Percentiles rank a stretch among this genome's conserved stretches.
Evolutionary conservation across 108 stramenopile genomes (phyloP).

Genomic region (Skeletonema menzelii): DNA sequence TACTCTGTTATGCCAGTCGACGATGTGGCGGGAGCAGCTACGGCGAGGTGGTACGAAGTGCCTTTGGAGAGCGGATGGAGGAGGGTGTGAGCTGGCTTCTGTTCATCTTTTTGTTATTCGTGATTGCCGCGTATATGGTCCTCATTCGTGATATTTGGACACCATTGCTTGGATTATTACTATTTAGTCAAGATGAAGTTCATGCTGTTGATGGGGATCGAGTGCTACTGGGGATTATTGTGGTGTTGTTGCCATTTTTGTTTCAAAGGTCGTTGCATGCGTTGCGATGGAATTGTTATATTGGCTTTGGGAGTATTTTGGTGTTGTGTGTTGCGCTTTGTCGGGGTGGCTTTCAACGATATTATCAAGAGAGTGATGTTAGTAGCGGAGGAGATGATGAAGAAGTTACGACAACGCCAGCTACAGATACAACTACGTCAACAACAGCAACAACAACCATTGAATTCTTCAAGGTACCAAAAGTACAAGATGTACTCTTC

Average conservation of each 20-base stretch:
- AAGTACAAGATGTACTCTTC: slow-evolving; percentile 45
- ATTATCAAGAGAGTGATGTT: background rate
- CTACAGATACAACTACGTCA: too few relatives aligned
- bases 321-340: slow-evolving; percentile 55
- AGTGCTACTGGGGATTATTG: slow-evolving; percentile 50
- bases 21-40: slow-evolving; percentile 71
- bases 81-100: slow-evolving; percentile 54
- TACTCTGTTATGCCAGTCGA: slow-evolving; percentile 70
- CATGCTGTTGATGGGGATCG: slow-evolving; percentile 20
- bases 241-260: slow-evolving; percentile 58
- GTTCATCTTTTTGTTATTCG: slow-evolving; percentile 67
- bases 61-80: slow-evolving; percentile 70
- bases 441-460: background rate
- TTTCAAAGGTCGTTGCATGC: slow-evolving; percentile 71
- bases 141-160: slow-evolving; percentile 79
- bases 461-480: slow-evolving; percentile 37
- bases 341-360: slow-evolving; percentile 20
- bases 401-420: too few relatives aligned
- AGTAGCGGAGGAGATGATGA: background rate
- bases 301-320: slow-evolving; percentile 69
- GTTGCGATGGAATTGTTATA: slow-evolving; percentile 80
- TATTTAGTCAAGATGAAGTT: too few relatives aligned
- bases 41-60: slow-evolving; percentile 64
- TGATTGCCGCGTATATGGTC: slow-evolving; percentile 82
- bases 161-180: slow-evolving; percentile 32